phyloP scores from a whole-genome alignment of 768 basidiomycete genomes.

The Pluteus cervinus region DNA sequence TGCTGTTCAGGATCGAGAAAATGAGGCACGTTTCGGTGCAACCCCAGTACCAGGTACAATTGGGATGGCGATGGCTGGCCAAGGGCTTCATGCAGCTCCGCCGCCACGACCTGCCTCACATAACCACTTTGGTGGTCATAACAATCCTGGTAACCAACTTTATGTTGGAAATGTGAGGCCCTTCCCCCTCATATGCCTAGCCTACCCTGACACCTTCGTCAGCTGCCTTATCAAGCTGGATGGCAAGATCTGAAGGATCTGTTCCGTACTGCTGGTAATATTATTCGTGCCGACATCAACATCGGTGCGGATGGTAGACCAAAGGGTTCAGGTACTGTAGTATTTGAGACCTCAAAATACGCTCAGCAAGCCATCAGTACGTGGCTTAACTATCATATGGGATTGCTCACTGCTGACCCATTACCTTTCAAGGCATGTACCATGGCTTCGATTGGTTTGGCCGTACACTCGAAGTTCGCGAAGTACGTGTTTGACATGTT shows the following conservation, averaged over 20 bases:
- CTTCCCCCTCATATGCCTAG: not conserved
- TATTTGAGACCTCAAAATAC: constrained; percentile 88
- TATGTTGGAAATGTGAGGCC: constrained; percentile 83
- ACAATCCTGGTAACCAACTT: constrained; percentile 84
- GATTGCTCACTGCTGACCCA: constrained; percentile 3
- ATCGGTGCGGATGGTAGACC: constrained; percentile 89
- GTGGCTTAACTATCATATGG: constrained; percentile 21
- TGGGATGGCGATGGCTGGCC: constrained; percentile 94
- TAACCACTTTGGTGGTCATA: constrained; percentile 56
- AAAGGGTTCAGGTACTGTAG: constrained; percentile 96
- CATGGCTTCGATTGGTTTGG: constrained; percentile 98
- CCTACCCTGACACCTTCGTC: constrained; percentile 2
- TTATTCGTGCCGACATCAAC: constrained; percentile 94
- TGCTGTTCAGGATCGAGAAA: constrained; percentile 80
- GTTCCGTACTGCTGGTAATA: constrained; percentile 92
- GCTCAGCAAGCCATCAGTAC: constrained; percentile 87
- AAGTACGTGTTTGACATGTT: constrained; percentile 44
- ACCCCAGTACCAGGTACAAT: constrained; percentile 95
- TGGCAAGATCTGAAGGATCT: constrained; percentile 99
- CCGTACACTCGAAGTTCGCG: constrained; percentile 89
- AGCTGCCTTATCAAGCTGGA: constrained; percentile 96
- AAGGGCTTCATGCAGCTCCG: constrained; percentile 71
- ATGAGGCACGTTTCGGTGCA: constrained; percentile 91
- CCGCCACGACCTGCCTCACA: constrained; percentile 81
- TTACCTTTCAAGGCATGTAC: constrained; percentile 68